These are phyloP conservation scores for Triticum turgidum DNA, from an alignment of 176 grass and related monocot species.

Conservation along the genomic window DNA sequence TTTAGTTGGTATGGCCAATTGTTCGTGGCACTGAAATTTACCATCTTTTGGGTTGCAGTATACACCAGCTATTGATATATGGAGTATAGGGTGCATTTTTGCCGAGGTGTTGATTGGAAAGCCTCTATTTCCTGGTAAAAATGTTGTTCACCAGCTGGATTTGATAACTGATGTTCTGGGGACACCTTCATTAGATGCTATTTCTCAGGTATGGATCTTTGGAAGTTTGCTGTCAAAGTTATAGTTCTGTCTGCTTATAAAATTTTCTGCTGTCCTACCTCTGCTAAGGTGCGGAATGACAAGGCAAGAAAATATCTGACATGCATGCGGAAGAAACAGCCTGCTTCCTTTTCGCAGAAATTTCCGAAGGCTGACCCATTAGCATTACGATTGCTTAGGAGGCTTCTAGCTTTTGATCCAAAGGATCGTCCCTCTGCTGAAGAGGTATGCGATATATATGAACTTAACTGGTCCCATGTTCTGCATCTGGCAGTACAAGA, in stretches of 20 bases:
- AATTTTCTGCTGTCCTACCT: neutral
- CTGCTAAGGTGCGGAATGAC: constrained; percentile 41
- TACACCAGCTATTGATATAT: constrained; percentile 50
- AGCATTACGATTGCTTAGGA: constrained; percentile 38
- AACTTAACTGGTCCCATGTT: constrained; percentile 1
- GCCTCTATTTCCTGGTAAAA: constrained; percentile 50
- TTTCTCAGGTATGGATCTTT: constrained; percentile 33
- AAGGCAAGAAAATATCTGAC: constrained; percentile 49
- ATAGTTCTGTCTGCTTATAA: constrained; percentile 14
- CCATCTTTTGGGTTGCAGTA: constrained; percentile 33
- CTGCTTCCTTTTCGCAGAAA: constrained; percentile 46
- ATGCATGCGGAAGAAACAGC: constrained; percentile 44
- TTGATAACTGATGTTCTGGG: constrained; percentile 49
- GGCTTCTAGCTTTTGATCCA: constrained; percentile 53
- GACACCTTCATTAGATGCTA: constrained; percentile 41
- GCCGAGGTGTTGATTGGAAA: constrained; percentile 45
- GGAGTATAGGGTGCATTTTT: constrained; percentile 51
- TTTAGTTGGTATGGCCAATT: constrained; percentile 1
- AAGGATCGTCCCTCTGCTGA: constrained; percentile 44
- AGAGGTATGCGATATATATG: constrained; percentile 34
- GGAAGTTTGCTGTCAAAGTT: constrained; percentile 17
- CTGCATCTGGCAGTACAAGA: neutral
- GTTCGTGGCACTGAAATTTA: neutral
- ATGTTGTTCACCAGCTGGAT: constrained; percentile 54
- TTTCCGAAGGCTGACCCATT: constrained; percentile 43